These are phyloP conservation scores for Kodamaea nitidulidarum DNA, from an alignment of 805 yeast genomes.

Conservation along the genomic window DNA sequence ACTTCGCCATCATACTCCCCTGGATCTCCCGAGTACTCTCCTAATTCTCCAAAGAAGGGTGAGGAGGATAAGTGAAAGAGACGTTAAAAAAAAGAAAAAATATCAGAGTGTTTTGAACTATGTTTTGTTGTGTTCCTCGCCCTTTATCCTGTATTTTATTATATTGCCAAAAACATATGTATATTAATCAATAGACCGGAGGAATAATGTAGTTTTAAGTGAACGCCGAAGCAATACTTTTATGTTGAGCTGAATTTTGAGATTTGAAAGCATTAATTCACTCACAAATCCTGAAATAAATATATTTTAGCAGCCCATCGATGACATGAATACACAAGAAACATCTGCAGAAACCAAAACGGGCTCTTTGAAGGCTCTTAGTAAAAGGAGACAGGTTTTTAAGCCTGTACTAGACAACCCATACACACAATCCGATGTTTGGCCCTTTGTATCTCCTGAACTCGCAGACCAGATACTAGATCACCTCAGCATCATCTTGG, in stretches of 20 bases:
- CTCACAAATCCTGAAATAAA: not conserved
- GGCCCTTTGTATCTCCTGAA: conserved; percentile 41
- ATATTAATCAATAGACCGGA: conserved; percentile 5
- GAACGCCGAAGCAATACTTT: too few relatives aligned
- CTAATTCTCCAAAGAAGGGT: conserved; percentile 45
- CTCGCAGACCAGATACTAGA: conserved; percentile 37
- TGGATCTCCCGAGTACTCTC: conserved; percentile 61
- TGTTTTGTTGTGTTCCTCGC: too few relatives aligned
- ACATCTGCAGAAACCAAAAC: conserved; percentile 5
- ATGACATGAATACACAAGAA: not conserved
- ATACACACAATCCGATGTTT: conserved; percentile 42
- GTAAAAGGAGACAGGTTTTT: conserved; percentile 53
- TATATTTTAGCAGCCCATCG: not conserved
- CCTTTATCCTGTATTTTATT: conserved; percentile 8
- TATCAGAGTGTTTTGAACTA: conserved; percentile 2
- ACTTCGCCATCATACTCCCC: conserved; percentile 75
- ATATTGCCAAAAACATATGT: conserved; percentile 5
- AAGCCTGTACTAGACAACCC: conserved; percentile 67
- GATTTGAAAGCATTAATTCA: too few relatives aligned
- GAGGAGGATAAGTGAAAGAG: conserved; percentile 15
- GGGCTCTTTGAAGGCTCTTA: conserved; percentile 46
- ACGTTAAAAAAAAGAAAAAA: not conserved
- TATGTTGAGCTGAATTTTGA: too few relatives aligned
- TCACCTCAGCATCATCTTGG: conserved; percentile 28
- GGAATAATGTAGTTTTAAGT: not conserved